Evolutionary conservation across 148 eudicot species (phyloP).

Genomic region (Diospyros kaki): DNA sequence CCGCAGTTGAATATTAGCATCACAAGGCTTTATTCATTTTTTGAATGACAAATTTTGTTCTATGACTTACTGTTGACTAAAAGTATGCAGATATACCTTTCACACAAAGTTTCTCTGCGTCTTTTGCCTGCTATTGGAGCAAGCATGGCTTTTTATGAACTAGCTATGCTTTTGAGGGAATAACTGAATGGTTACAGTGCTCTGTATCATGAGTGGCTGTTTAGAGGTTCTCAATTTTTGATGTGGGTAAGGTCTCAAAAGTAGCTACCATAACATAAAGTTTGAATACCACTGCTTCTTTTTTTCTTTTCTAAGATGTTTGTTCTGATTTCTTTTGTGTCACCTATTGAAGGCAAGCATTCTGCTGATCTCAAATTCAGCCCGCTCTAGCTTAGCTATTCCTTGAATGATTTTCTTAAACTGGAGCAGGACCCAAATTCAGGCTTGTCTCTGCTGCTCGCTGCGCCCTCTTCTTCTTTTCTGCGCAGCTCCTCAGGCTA

Average conservation of each 20-base stretch:
- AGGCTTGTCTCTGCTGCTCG: no score
- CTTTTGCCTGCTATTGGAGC: slow-evolving; percentile 44
- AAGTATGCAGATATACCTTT: slow-evolving; percentile 24
- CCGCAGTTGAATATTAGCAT: not conserved
- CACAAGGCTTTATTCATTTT: not conserved
- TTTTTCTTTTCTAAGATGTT: not conserved
- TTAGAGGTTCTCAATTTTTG: slow-evolving; percentile 40
- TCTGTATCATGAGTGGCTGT: slow-evolving; percentile 43
- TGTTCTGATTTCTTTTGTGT: slow-evolving; percentile 5
- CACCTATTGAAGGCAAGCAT: slow-evolving; percentile 31
- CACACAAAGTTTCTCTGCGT: slow-evolving; percentile 35
- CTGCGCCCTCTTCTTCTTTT: no score
- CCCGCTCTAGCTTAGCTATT: no score
- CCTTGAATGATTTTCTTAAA: no score
- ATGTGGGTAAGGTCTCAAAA: slow-evolving; percentile 51
- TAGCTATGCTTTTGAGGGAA: slow-evolving; percentile 31
- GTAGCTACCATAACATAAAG: not conserved
- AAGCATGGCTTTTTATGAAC: slow-evolving; percentile 35
- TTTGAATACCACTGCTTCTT: not conserved
- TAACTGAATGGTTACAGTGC: slow-evolving; percentile 16
- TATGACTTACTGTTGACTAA: not conserved
- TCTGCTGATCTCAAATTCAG: slow-evolving; percentile 29
- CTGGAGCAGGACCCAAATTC: no score
- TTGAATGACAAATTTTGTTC: not conserved
- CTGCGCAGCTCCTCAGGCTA: no score